These are phyloP conservation scores for Blastobotrys elegans DNA, from an alignment of 1,139 yeast species.

Conservation along the genomic window DNA sequence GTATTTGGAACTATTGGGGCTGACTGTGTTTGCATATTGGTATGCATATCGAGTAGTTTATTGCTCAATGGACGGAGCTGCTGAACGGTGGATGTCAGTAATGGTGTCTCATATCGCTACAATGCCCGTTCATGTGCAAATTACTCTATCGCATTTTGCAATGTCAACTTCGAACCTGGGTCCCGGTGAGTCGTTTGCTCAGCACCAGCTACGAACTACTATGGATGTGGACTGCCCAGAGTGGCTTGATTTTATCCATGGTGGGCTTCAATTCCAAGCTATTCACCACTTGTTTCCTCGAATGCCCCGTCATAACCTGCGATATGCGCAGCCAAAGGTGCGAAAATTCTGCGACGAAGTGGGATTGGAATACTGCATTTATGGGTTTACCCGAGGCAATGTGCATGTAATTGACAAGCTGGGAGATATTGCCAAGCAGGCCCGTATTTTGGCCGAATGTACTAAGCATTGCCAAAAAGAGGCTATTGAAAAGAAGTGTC, in stretches of 20 bases:
- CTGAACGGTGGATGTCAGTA: constrained; percentile 53
- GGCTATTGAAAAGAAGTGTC: background rate
- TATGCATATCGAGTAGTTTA: constrained; percentile 63
- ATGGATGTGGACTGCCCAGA: constrained; percentile 95
- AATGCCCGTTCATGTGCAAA: constrained; percentile 89
- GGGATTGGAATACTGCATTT: constrained; percentile 78
- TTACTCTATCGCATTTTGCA: constrained; percentile 85
- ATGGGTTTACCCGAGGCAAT: constrained; percentile 80
- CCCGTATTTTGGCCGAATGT: constrained; percentile 65
- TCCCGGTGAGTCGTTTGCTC: constrained; percentile 71
- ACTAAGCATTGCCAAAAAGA: constrained; percentile 37
- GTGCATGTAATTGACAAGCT: constrained; percentile 61
- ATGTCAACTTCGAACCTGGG: constrained; percentile 91
- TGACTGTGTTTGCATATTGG: constrained; percentile 68
- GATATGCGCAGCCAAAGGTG: constrained; percentile 68
- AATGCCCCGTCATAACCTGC: constrained; percentile 78
- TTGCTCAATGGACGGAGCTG: constrained; percentile 46
- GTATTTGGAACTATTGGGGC: constrained; percentile 68
- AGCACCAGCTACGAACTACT: constrained; percentile 80
- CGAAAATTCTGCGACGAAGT: constrained; percentile 68
- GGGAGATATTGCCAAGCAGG: constrained; percentile 76
- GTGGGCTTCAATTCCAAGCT: constrained; percentile 90
- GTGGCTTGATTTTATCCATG: constrained; percentile 88
- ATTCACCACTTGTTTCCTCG: constrained; percentile 88
- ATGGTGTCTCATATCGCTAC: constrained; percentile 75